These are phyloP conservation scores for Trypanosoma rangeli DNA, from an alignment of 208 protist species.

Conservation along the genomic window DNA sequence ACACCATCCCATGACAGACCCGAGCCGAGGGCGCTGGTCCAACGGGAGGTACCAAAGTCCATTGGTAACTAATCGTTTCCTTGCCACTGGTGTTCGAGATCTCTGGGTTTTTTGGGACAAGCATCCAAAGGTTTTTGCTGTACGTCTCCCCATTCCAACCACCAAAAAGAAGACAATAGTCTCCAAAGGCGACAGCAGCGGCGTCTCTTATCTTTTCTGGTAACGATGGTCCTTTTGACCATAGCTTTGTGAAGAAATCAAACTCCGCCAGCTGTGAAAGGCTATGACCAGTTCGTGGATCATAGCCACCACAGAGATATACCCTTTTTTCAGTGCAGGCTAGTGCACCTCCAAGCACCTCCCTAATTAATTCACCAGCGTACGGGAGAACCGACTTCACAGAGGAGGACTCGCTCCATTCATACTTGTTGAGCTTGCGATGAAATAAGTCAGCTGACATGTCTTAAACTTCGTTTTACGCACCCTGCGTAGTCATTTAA, in stretches of 20 bases:
- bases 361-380: conserved; percentile 15
- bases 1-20: conserved; percentile 28
- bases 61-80: conserved; percentile 18
- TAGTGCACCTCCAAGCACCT: conserved; percentile 23
- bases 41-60: conserved; percentile 19
- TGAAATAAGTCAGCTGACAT: conserved; percentile 24
- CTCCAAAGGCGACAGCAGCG: conserved; percentile 35
- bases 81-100: conserved; percentile 10
- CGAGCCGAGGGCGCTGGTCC: conserved; percentile 20
- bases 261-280: conserved; percentile 37
- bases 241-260: conserved; percentile 35
- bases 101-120: conserved; percentile 19
- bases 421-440: conserved; percentile 33
- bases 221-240: conserved; percentile 25
- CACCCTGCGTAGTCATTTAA: neutral
- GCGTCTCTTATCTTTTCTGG: conserved; percentile 34
- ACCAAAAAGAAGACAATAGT: conserved; percentile 40
- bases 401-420: conserved; percentile 29
- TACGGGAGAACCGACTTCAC: conserved; percentile 12
- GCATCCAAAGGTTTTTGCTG: conserved; percentile 37
- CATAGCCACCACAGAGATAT: conserved; percentile 38
- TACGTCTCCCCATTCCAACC: conserved; percentile 39
- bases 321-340: conserved; percentile 30
- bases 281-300: conserved; percentile 27
- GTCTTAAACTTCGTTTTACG: neutral